Base-by-base conservation (phyloP, 805 yeast species). In the Yamadazyma sp. region DNA sequence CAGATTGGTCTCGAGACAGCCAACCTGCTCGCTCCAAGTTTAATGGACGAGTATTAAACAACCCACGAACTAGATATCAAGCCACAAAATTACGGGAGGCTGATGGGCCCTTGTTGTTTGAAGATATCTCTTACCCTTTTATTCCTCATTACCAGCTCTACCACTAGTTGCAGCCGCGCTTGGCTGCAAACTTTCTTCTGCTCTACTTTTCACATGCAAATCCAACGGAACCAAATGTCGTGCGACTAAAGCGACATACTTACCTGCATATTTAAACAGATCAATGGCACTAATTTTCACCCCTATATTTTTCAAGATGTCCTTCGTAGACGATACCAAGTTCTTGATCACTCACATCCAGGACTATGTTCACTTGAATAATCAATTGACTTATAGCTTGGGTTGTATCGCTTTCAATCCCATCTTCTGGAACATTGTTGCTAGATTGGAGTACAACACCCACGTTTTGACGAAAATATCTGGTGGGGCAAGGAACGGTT, bases 391-490 rank as follows among this genome's bases (percentile, higher is more conserved):
- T 23, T 59, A 41, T 41, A 77, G 91, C 4, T 57, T 86, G 19
- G 73, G 70, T 6, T 76, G 84, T 20, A 84, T 93, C 50, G 80
- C 82, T 11, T 90, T 93, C 76, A 93, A 93, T 59, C 99, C 99
- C 12, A 76, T 85, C 21, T 91, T 90, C 58, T 93, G 99, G 99
- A 93, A 93, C 60, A 73, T 84, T 41, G 95, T 78, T 15, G 99
- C 99, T 5, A 75, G 98, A 50, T 53, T 77, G 18, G 98, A 93
- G 58, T 87, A 87, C 71, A 77, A 78, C 42, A 79, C 86, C 11
- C 84, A 84, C 48, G 52, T 84, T 37, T 63, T 91, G 38, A 86
- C 98, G 14, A 87, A 83, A 52, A 44, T 85, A 14, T 73, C 84
- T 1, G 82, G 85, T 20, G 82, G 86, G 16, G 73, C 73, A 37